These are phyloP conservation scores for Bathelium albidoporum DNA, from an alignment of 495 filamentous ascomycete genomes.

Conservation along the genomic window DNA sequence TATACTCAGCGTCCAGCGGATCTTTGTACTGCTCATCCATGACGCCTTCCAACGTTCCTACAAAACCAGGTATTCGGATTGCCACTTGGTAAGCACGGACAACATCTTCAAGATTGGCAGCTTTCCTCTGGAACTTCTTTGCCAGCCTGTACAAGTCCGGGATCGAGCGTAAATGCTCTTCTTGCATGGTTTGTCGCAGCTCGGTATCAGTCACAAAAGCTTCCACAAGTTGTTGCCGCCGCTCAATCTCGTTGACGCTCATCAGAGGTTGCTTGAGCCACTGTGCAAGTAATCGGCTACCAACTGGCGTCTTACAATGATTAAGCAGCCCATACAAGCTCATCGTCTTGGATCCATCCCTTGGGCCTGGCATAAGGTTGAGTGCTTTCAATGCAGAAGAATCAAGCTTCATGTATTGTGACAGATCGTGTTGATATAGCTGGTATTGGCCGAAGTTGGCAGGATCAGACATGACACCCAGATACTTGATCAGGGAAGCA, in stretches of 20 bases:
- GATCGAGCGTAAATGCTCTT: constrained; percentile 87
- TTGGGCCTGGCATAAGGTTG: constrained; percentile 91
- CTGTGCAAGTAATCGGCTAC: constrained; percentile 81
- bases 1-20: constrained; percentile 80
- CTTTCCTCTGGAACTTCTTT: constrained; percentile 85
- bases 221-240: constrained; percentile 87
- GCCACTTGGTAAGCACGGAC: constrained; percentile 90
- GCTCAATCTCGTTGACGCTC: constrained; percentile 80
- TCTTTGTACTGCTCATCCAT: constrained; percentile 94
- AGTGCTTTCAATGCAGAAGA: constrained; percentile 86
- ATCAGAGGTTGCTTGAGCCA: constrained; percentile 98
- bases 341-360: constrained; percentile 96
- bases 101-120: constrained; percentile 89
- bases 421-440: constrained; percentile 92
- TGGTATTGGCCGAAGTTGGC: constrained; percentile 96
- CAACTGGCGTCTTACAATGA: constrained; percentile 94
- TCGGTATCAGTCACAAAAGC: constrained; percentile 91
- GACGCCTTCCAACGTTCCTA: constrained; percentile 77
- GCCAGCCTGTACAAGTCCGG: constrained; percentile 89
- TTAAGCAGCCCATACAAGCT: constrained; percentile 89
- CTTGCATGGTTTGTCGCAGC: constrained; percentile 92
- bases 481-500: constrained; percentile 86
- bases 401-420: constrained; percentile 98
- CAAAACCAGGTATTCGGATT: constrained; percentile 82
- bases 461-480: constrained; percentile 80